Evolutionary conservation across 352 stramenopile genomes (phyloP).

Genomic region (Globisporangium irregulare): DNA sequence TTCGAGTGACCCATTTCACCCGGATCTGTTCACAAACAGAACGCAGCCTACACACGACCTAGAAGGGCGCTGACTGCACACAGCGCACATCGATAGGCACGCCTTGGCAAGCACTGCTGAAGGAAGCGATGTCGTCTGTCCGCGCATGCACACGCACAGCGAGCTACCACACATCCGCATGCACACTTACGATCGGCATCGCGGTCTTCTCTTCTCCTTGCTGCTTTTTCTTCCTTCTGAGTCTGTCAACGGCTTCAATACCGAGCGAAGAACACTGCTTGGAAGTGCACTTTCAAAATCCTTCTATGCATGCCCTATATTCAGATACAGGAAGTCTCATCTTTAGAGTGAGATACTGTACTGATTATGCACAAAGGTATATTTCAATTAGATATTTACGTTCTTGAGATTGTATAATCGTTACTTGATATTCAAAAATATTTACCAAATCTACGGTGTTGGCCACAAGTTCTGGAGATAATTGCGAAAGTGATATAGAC

Average conservation of each 20-base stretch:
- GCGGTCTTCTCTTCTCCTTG: background rate
- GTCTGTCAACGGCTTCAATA: slow-evolving; percentile 6
- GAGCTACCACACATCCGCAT: background rate
- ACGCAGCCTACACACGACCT: background rate
- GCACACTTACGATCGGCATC: slow-evolving; percentile 20
- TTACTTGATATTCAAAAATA: background rate
- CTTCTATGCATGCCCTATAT: background rate
- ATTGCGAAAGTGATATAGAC: background rate
- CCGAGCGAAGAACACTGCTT: background rate
- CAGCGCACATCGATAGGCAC: background rate
- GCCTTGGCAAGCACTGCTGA: background rate
- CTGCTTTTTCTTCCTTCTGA: background rate
- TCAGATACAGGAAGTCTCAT: background rate
- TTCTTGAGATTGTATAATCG: background rate
- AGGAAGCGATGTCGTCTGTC: background rate
- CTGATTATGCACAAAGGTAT: background rate
- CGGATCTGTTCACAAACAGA: background rate
- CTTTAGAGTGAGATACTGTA: background rate
- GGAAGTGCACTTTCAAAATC: background rate
- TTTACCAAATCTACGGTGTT: background rate
- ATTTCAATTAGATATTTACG: background rate
- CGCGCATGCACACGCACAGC: background rate
- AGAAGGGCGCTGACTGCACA: background rate
- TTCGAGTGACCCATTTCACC: background rate
- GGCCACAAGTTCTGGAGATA: background rate